Base-by-base conservation (phyloP, 108 stramenopile species). In the Nitzschia sp. region DNA sequence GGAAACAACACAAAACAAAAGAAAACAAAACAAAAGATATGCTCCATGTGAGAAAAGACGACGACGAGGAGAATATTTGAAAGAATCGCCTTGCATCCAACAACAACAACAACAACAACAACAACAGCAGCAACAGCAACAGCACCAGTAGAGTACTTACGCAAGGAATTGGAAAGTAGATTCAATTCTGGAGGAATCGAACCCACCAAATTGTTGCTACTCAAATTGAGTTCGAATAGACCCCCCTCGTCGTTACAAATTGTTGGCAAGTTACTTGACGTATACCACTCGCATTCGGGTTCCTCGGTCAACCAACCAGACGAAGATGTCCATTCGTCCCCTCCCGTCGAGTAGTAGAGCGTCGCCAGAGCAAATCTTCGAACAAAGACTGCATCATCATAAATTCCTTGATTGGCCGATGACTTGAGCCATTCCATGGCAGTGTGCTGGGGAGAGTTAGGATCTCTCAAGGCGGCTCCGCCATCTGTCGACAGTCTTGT, bases 361-460 rank as follows among this genome's bases (percentile, higher is more conserved):
- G 53, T 63, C 4, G 58, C 66, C 6, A 78, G 45, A 33, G 66
- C 71, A 48, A 71, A 78, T 45, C 77, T 32, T 36, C 72, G 77
- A 4, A 48, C 8, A 13, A 72, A 23, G 5, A 75, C 75, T 0
- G 69, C 58, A 19, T 78, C 75, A 15, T 63, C 65, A 32, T 55
- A 71, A 13, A 66, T 47, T 34, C 69, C 77, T 27, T 57, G 23
- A 5, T 55, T 38, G 46, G 70, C 79, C 6, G 57, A 36, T 21
- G 66, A 63, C 9, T 55, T 15, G 22, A 85, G 29, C 70, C 77
- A 80, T 15, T 68, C 32, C 52, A 78, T 75, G 1, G 84, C 80
- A 30, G 65, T 22, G 34, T 77, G 78, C 64, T 85, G 84, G 21
- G 78, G 77, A 0, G 80, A 75, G 4, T 55, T 23, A 2, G 54